Percentiles rank a stretch among this genome's conserved stretches.
phyloP scores from a whole-genome alignment of 164 flowering plant species.

The Kingdonia uniflora region DNA sequence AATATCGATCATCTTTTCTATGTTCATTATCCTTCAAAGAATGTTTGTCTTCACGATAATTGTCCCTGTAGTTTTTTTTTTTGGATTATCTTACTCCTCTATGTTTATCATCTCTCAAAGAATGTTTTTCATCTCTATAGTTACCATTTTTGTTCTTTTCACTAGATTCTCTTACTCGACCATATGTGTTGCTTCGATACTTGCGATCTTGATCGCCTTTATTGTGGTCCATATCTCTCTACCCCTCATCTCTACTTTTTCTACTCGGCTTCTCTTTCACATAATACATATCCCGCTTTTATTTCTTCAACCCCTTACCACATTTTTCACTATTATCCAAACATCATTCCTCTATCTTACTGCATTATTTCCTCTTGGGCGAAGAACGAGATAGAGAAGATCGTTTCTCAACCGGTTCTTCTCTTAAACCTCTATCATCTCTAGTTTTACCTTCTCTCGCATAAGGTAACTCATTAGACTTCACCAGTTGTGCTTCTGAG shows the following conservation, averaged over 20 bases:
- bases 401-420: slow-evolving; percentile 18
- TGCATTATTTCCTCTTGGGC: slow-evolving; percentile 59
- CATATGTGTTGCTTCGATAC: slow-evolving; percentile 11
- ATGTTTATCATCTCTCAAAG: no score
- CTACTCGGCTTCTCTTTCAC: slow-evolving; percentile 4
- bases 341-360: slow-evolving; percentile 32
- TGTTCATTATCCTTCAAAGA: slow-evolving; percentile 6
- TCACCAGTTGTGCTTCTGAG: slow-evolving; percentile 7
- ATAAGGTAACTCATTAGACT: slow-evolving; percentile 17
- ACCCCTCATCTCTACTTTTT: slow-evolving; percentile 14
- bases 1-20: slow-evolving; percentile 13
- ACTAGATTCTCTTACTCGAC: slow-evolving; percentile 7
- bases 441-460: slow-evolving; percentile 23
- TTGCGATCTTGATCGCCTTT: slow-evolving; percentile 17
- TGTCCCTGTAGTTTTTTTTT: neutral
- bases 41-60: slow-evolving; percentile 1
- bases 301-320: no score
- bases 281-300: no score
- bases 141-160: slow-evolving; percentile 12
- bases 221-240: slow-evolving; percentile 9
- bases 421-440: slow-evolving; percentile 11
- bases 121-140: slow-evolving; percentile 4
- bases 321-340: slow-evolving; percentile 32
- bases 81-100: slow-evolving; percentile 21
- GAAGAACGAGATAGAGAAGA: slow-evolving; percentile 6